Conservation (phyloP, 371 early-diverging fungal species). For the Syncephalastrum monosporum region DNA sequence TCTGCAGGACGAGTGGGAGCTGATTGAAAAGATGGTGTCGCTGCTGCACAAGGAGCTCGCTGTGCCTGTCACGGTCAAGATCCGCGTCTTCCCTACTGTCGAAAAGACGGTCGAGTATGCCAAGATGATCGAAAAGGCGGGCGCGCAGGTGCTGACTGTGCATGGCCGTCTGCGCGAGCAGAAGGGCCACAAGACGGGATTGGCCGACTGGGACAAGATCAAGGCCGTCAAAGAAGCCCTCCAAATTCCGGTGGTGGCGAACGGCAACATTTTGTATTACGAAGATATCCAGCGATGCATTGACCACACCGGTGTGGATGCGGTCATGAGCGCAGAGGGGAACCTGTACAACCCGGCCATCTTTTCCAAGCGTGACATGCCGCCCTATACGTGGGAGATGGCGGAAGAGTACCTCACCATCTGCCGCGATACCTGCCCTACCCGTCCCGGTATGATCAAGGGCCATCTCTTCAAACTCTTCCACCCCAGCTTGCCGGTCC, state of each 20-base stretch:
- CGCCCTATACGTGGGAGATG: slow-evolving; percentile 71
- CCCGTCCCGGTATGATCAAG: slow-evolving; percentile 66
- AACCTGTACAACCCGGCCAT: slow-evolving; percentile 93
- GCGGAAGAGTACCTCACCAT: slow-evolving; percentile 89
- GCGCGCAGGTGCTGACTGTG: slow-evolving; percentile 92
- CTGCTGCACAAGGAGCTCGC: slow-evolving; percentile 78
- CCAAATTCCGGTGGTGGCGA: slow-evolving; percentile 95
- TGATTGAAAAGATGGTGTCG: slow-evolving; percentile 75
- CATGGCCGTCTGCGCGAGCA: slow-evolving; percentile 97
- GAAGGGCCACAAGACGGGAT: slow-evolving; percentile 94
- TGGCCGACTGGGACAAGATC: slow-evolving; percentile 98
- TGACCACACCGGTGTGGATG: slow-evolving; percentile 90
- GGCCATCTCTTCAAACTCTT: slow-evolving; percentile 96
- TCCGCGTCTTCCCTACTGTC: slow-evolving; percentile 90
- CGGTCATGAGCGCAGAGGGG: slow-evolving; percentile 96
- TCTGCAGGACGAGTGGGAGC: slow-evolving; percentile 95
- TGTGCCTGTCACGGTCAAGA: slow-evolving; percentile 98
- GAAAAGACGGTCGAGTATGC: slow-evolving; percentile 96
- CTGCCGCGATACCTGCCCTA: slow-evolving; percentile 49
- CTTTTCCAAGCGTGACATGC: slow-evolving; percentile 55
- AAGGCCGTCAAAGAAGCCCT: slow-evolving; percentile 83
- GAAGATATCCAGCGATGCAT: slow-evolving; percentile 90
- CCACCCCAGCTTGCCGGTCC: slow-evolving; percentile 73
- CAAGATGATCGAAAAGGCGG: slow-evolving; percentile 95
- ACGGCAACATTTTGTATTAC: slow-evolving; percentile 94